These are phyloP conservation scores for Heritiera fomes DNA, from an alignment of 345 rosid genomes.

Conservation along the genomic window DNA sequence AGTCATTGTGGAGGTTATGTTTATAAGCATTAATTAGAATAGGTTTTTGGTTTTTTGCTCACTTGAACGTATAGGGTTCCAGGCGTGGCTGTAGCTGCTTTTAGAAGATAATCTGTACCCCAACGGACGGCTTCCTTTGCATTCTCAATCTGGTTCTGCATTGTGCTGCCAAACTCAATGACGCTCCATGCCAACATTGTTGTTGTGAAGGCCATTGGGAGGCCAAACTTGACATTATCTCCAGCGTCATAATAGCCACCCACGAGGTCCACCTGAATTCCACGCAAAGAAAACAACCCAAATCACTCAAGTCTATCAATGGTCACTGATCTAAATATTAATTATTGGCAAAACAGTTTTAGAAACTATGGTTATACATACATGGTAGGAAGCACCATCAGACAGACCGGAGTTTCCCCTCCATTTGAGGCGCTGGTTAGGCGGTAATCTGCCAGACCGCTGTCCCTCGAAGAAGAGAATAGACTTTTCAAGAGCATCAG, in stretches of 20 bases:
- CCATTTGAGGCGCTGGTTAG: constrained; percentile 54
- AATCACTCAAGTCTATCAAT: background rate
- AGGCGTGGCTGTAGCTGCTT: constrained; percentile 63
- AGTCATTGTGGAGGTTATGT: background rate
- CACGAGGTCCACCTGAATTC: constrained; percentile 56
- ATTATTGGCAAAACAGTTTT: background rate
- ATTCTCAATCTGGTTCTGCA: constrained; percentile 47
- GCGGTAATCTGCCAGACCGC: constrained; percentile 61
- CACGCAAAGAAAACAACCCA: background rate
- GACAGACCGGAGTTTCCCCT: constrained; percentile 60
- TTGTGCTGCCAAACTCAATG: constrained; percentile 63
- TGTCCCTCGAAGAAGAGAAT: constrained; percentile 77
- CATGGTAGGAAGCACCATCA: constrained; percentile 60
- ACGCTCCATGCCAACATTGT: constrained; percentile 77
- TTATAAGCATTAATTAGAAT: background rate
- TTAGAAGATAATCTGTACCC: constrained; percentile 68
- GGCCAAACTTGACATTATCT: constrained; percentile 73
- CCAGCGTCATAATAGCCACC: constrained; percentile 89
- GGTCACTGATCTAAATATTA: too few species aligned
- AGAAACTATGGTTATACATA: constrained; percentile 16
- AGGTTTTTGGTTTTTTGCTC: constrained; percentile 13
- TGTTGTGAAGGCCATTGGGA: constrained; percentile 78
- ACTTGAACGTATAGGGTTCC: constrained; percentile 64
- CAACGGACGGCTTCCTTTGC: constrained; percentile 64
- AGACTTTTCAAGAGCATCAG: constrained; percentile 58